Base-by-base conservation (phyloP, 1,139 yeast species). In the Pichia sp. region DNA sequence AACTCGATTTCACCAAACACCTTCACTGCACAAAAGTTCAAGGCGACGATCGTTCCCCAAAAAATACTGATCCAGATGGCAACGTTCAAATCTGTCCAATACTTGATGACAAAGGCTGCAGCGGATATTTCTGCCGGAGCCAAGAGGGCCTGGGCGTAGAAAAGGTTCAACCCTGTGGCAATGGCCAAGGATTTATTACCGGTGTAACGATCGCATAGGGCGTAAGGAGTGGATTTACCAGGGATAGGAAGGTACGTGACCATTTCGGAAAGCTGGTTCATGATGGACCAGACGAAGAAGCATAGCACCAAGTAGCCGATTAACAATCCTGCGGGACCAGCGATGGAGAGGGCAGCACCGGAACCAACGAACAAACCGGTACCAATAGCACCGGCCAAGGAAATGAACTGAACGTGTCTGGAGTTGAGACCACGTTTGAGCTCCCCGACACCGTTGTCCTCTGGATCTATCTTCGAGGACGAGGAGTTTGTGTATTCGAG, bases 371-470 rank as follows among this genome's bases (percentile, higher is more conserved):
- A 81, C 50, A 83, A 73, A 64, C 84, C 84, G 4, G 84, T 83
- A 71, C 95, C 95, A 54, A 88, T 85, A 61, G 90, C 84, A 10
- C 92, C 87, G 16, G 93, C 95, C 52, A 88, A 75, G 40, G 93
- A 88, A 58, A 88, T 85, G 80, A 81, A 76, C 64, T 80, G 84
- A 49, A 82, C 67, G 61, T 82, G 86, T 68, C 70, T 47, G 31
- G 59, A 56, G 43, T 29, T 77, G 27, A 56, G 44, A 17, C 59
- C 59, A 51, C 59, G 55, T 48, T 54, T 54, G 33, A 56, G 41
- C 42, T 56, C 57, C 7, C 56, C 56, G 6, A 51, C 12, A n/a
- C 58, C 56, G 43, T 43, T 43, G 46, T 52, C 55, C 29, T 46
- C 54, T 1, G 55, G 51, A 14, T 56, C 59, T 30, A 46, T 46